These are phyloP conservation scores for Inonotus hispidus DNA, from an alignment of 1,284 basidiomycete species.

Conservation along the genomic window DNA sequence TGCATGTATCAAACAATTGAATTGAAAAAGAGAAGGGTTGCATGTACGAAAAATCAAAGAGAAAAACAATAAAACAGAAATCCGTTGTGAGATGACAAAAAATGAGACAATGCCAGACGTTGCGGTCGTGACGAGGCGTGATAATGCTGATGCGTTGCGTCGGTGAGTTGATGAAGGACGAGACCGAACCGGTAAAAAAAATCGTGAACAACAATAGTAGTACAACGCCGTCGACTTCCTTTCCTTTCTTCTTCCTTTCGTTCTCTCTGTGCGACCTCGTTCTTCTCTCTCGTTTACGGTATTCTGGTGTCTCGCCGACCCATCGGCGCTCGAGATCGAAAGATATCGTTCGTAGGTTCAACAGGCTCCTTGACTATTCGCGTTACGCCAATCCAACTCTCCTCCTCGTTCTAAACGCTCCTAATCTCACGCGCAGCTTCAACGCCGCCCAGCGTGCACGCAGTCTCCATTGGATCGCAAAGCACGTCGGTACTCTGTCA, in stretches of 20 bases:
- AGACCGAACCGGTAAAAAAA: neutral
- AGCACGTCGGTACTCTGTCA: neutral
- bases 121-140: neutral
- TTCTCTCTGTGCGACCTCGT: neutral
- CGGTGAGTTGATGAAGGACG: neutral
- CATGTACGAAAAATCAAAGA: neutral
- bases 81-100: neutral
- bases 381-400: constrained; percentile 8
- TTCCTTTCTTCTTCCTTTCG: neutral
- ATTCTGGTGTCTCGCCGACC: neutral
- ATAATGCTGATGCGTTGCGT: neutral
- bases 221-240: neutral
- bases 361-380: too few relatives aligned
- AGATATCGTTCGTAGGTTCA: too few relatives aligned
- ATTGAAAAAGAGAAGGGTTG: neutral
- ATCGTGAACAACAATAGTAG: neutral
- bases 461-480: neutral
- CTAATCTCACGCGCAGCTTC: constrained; percentile 10
- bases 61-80: neutral
- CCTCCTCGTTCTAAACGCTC: constrained; percentile 13
- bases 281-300: neutral
- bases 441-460: constrained; percentile 13
- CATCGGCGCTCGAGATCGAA: too few relatives aligned
- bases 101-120: too few relatives aligned
- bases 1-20: neutral